Base-by-base conservation (phyloP, 1,139 yeast genomes). In the Candida neerlandica region DNA sequence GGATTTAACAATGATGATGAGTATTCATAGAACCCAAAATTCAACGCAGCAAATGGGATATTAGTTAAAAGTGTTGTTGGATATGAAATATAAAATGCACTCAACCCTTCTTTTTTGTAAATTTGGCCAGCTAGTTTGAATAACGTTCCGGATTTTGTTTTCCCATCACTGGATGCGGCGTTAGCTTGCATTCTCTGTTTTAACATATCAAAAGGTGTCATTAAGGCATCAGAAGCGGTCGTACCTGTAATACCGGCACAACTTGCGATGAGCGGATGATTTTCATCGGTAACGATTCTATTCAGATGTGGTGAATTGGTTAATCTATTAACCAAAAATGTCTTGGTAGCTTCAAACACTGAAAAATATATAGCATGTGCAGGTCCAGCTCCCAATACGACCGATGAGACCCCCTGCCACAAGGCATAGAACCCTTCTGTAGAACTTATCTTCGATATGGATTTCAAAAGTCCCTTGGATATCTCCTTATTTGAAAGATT, bases 311-410 rank as follows among this genome's bases (percentile, higher is more conserved):
- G 64, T 11, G 69, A 57, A 42, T 61, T 61, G 26, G 78, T 72
- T 46, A 74, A 62, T 32, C 63, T 64, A 57, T 74, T 73, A 63
- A 81, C 69, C 77, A 77, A 50, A 64, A 70, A 64, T 27, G 88
- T 83, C 66, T 92, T 92, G 52, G 94, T 80, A 44, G 85, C 80
- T 70, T 94, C 99, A 69, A 92, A 95, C 6, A 96, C 96, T n/a
- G 94, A 87, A 69, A 92, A 94, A 70, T 95, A 95, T 14, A 95
- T 89, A 1, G 99, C 99, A 71, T 94, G 99, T 9, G 99, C 98
- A 1, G 99, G 99, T 4, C 99, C 99, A n/a, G 99, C 98, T 41
- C 99, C 99, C 55, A 94, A 66, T 10, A 92, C 84, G 55, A 95
- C 96, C 1, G 97, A 89, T 14, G 94, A 85, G 32, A 94, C 91